These are phyloP conservation scores for Corchorus olitorius DNA, from an alignment of 345 rosid species.

Conservation along the genomic window DNA sequence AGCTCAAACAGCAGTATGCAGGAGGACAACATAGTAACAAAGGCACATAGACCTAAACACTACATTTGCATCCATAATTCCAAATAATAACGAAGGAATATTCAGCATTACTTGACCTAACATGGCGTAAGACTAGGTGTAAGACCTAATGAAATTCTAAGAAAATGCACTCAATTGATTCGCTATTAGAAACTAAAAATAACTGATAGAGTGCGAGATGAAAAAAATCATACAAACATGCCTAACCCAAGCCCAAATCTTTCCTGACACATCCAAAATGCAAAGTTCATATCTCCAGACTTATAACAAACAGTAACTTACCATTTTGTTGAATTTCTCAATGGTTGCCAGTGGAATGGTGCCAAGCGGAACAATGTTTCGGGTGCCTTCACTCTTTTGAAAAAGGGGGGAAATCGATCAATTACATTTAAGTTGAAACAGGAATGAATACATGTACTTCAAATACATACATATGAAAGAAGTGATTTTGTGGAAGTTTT, in stretches of 20 bases:
- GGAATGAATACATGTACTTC: background rate
- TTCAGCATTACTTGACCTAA: slow-evolving; percentile 7
- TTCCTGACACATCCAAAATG: background rate
- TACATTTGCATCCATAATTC: background rate
- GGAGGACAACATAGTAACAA: background rate
- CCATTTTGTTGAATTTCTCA: slow-evolving; percentile 92
- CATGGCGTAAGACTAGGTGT: background rate
- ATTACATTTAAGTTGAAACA: background rate
- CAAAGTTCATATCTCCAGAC: background rate
- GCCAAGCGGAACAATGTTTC: slow-evolving; percentile 73
- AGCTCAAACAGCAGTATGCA: background rate
- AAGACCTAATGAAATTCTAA: background rate
- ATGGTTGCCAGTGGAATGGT: slow-evolving; percentile 82
- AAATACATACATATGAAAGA: background rate
- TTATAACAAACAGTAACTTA: slow-evolving; percentile 36
- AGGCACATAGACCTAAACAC: background rate
- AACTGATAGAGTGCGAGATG: too few species aligned
- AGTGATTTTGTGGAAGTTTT: background rate
- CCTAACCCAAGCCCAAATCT: background rate
- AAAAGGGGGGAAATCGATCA: slow-evolving; percentile 30
- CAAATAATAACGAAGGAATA: background rate
- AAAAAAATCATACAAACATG: background rate
- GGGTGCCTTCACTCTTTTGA: slow-evolving; percentile 72
- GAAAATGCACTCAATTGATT: background rate
- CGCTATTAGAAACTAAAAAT: too few species aligned